Evolutionary conservation across 306 rosid genomes (phyloP), one percentile per base, ranked within the genome.

Genomic region (Glycyrrhiza uralensis): DNA sequence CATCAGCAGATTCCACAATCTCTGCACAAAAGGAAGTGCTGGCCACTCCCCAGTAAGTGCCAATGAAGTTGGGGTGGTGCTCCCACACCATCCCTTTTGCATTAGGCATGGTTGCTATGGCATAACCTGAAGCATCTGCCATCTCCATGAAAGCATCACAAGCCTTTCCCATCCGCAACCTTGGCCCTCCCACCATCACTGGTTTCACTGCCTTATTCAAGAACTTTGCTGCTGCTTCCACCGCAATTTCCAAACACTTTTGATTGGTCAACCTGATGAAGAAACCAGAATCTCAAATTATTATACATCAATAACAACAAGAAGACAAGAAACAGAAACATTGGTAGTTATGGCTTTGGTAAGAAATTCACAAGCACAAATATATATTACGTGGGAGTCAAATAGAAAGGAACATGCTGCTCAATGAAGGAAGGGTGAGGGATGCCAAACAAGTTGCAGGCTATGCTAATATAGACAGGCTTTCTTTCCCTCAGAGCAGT

Each of bases 381-480:
- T 23, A 12, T 32, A 6, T 1, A 29, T 63, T 63, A 63, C 56
- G 13, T 56, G 20, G 76, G 66, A 24, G 56, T 56, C 14, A 71
- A 56, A 41, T 39, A 71, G 28, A 71, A 55, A 3, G 76, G 66
- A 22, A 56, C 0, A 39, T 66, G 54, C 0, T 71, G 44, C 0
- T 71, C 7, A 8, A 28, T 41, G 79, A 63, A 63, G 71, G 65
- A 63, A 63, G 49, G 57, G 41, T 75, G 79, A 51, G 79, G 72
- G 10, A 64, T 75, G 57, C 1, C 11, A 51, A 13, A 2, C 63
- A 75, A 39, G 46, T 75, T 64, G 33, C 66, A 51, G 17, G 66
- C 22, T 15, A 75, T 51, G 44, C 79, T 75, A 2, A 75, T 64
- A 18, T 75, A 75, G n/a, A 75, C 79, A 38, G 79, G 79, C 18